Evolutionary conservation across 129 eudicot genomes (phyloP), one percentile per base, ranked within the genome.

Genomic region (Artemisia argyi): DNA sequence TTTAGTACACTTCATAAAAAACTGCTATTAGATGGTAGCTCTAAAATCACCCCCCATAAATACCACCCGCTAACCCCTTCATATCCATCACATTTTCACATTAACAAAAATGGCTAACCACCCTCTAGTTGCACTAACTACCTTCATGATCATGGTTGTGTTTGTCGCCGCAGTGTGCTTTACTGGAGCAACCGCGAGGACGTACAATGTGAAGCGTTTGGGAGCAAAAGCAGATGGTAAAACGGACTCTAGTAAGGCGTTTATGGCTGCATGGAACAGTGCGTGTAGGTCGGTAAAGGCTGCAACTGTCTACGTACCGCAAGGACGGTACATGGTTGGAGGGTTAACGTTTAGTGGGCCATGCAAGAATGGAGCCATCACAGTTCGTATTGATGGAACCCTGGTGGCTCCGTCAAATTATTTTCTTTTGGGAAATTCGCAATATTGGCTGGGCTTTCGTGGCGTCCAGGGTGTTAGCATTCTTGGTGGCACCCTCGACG

Each of bases 151-250:
- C 46, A 39, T 39, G 46, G 46, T 39, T 39, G 10, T 39, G 5
- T 39, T 52, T 32, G 6, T 85, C 49, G 16, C 63, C 51, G 26
- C 75, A 47, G 4, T 80, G 11, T 35, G 72, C 44, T 59, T 81
- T 22, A 35, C 7, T 5, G 16, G 11, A 67, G 47, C 88, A 46
- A 52, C 81, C 13, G 60, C 74, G 0, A 17, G 15, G 12, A 76
- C 65, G 0, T 79, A 78, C 79, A 78, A 86, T 53, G 83, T 91
- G 3, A 16, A 39, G 20, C 15, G 13, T 5, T 52, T 82, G 2
- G 97, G 97, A 28, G 97, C 97, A 22, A 88, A 69, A 42, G 58
- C 90, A 0, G 85, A 91, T 20, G 97, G 90, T 0, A 63, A 66
- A 62, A 85, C 85, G 1, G 97, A 91, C 80, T 82, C 92, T 0